Evolutionary conservation across 345 rosid species (phyloP).

Genomic region (Ceriops tagal): DNA sequence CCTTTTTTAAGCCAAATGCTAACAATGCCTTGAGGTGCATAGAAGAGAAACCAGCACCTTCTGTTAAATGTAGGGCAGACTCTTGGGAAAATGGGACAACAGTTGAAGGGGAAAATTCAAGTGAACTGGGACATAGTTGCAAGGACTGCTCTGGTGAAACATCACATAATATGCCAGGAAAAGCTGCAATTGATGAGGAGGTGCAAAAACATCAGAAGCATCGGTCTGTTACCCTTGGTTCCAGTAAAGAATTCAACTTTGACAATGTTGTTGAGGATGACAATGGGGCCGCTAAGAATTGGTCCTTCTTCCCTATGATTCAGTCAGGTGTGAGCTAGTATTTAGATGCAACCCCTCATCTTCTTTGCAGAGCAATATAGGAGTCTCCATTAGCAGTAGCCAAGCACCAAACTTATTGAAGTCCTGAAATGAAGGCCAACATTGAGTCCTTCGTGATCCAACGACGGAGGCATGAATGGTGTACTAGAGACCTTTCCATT

Average conservation of each 20-base stretch:
- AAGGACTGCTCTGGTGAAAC: slow-evolving; percentile 28
- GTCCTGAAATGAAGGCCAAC: slow-evolving; percentile 37
- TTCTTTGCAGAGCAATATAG: slow-evolving; percentile 11
- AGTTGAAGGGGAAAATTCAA: slow-evolving; percentile 20
- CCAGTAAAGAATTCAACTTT: slow-evolving; percentile 66
- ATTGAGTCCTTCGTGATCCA: slow-evolving; percentile 42
- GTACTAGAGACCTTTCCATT: slow-evolving; percentile 12
- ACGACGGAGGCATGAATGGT: slow-evolving; percentile 24
- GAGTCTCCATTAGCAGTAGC: slow-evolving; percentile 8
- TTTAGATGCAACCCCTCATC: neutral
- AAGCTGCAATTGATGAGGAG: slow-evolving; percentile 29
- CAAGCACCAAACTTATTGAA: slow-evolving; percentile 5
- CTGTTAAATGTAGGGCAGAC: slow-evolving; percentile 31
- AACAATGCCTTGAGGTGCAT: slow-evolving; percentile 47
- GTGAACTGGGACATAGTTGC: slow-evolving; percentile 20
- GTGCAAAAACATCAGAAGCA: slow-evolving; percentile 38
- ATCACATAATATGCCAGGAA: slow-evolving; percentile 29
- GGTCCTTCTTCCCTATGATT: slow-evolving; percentile 85
- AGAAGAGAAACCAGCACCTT: slow-evolving; percentile 41
- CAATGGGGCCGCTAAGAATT: slow-evolving; percentile 36
- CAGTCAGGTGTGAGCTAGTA: slow-evolving; percentile 52
- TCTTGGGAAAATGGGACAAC: slow-evolving; percentile 21
- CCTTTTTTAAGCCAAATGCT: slow-evolving; percentile 54
- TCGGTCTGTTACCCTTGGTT: slow-evolving; percentile 48
- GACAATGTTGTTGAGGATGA: slow-evolving; percentile 50